Base-by-base conservation (phyloP, 2,329 filamentous ascomycete species). In the Fusarium kyushuense region DNA sequence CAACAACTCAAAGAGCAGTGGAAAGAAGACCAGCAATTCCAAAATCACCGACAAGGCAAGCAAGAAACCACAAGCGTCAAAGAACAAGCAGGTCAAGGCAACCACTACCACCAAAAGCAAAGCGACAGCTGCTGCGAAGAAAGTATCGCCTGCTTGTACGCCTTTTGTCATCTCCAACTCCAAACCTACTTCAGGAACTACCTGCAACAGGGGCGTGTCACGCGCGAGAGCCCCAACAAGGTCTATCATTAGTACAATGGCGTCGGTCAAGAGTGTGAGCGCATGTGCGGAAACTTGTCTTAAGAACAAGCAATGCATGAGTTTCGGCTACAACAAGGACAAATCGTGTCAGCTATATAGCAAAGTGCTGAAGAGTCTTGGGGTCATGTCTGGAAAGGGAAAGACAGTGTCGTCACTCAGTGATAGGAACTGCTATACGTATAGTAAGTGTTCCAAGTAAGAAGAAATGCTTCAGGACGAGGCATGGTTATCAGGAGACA, bases 271-370 rank as follows among this genome's bases (percentile, higher is more conserved):
- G 19, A 36, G 8, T 7, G 25, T 40, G 5, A 8, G 13, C 7
- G 33, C 42, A 19, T 65, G 54, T 11, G 48, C 42, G 3, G 21
- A 51, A 6, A 38, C n/a, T 0, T 59, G 60, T 4, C 6, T 54
- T 2, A 59, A 64, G 29, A 64, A 30, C 6, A 27, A 11, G 13
- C 35, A 54, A 13, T 64, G 62, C 17, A 6, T 53, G 12, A 53
- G 62, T 9, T 65, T 65, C 5, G 41, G 33, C 5, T 54, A 54
- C 14, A 27, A 27, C 25, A 21, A 17, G 19, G 16, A 29, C 6
- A 54, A 45, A 5, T 9, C 23, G 3, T 61, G 58, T 30, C 55
- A 40, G 1, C 14, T 61, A 0, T 61, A 61, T 2, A 27, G 32
- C 7, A 60, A 45, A n/a, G 35, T 19, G 4, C 12, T 61, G 21